Evolutionary conservation across 768 basidiomycete genomes (phyloP), one percentile per base, ranked within the genome.

Genomic region (Termitomyces sp.): DNA sequence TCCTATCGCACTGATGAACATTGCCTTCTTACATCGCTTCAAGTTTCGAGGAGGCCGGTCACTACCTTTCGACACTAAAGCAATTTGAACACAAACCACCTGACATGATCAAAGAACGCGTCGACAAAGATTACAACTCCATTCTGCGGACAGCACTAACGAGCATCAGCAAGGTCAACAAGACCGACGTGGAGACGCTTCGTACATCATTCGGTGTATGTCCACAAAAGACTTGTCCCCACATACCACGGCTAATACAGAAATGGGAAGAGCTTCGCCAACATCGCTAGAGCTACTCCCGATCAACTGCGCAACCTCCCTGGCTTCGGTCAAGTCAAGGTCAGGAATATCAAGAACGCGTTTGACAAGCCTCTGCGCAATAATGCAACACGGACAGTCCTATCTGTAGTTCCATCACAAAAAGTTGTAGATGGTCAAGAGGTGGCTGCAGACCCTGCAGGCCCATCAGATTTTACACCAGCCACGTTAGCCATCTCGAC

Each of bases 111-210:
- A 96, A 94, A 69, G 97, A 98, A 68, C 87, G 93, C 44, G 78
- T 91, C 30, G 94, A 97, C 69, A 92, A 94, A 62, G 89, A 92
- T 64, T 93, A 97, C 65, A 73, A 79, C 60, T 84, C 93, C 8
- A 80, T 94, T 64, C 70, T 98, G 14, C 89, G 89, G 55, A 82
- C 84, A 19, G 81, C 91, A 1, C 76, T 99, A 28, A 98, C 96
- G 1, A 85, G 83, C 61, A 91, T 98, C 64, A 88, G 83, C 66
- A 93, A 91, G 63, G 92, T 99, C 60, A 98, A 98, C 73, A 97
- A 96, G 77, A 98, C 96, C 3, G 97, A 99, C 64, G 93, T 95
- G 1, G 86, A 92, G 71, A 98, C 96, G 3, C 75, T 99, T 42
- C 83, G 91, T 21, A 87, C 87, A 2, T 88, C 92, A n/a, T 87